Evolutionary conservation across 2,329 filamentous ascomycete genomes (phyloP), one percentile per base, ranked within the genome.

Genomic region (Metarhizium guizhouense): DNA sequence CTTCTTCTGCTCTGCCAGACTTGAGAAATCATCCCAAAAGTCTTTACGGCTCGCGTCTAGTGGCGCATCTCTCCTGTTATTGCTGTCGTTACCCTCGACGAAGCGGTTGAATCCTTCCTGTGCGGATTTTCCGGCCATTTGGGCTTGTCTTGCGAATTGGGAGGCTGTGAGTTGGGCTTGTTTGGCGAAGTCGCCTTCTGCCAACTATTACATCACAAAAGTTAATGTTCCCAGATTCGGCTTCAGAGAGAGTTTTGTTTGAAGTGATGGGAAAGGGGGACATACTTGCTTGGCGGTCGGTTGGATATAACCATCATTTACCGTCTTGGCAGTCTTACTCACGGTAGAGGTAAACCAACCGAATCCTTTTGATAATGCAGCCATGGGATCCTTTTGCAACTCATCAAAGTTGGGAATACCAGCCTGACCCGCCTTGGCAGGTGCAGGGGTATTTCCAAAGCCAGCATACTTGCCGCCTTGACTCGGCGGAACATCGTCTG

Each of bases 391-490:
- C 67, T 86, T 88, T 71, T 96, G 90, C 67, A 97, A 83, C 54
- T 97, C 93, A 54, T 94, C 87, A n/a, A 94, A 75, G 13, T 84
- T 84, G 0, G 88, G 88, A 30, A 88, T 73, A 1, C 68, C 72
- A 13, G 74, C 70, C 52, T 69, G 68, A 47, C 69, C 70, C 38
- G 70, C 70, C 54, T 76, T 71, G 53, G 76, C 70, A 18, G 82
- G 77, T 54, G 77, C 78, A 30, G 87, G 82, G 52, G 85, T 84
- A 67, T 86, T 95, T 40, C 94, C 94, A 70, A 99, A 99, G 0
- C 94, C 94, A 11, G 76, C 80, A 67, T 90, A 99, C 72, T 95
- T 96, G 11, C 94, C 94, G 58, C 94, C 94, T 70, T 96, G 93
- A 58, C 80, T 93, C 0, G 94, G 94, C 34, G 90, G 87, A 53